Evolutionary conservation across 192 early-diverging fungal species (phyloP).

Genomic region (Rhizoclosmatium sp.): DNA sequence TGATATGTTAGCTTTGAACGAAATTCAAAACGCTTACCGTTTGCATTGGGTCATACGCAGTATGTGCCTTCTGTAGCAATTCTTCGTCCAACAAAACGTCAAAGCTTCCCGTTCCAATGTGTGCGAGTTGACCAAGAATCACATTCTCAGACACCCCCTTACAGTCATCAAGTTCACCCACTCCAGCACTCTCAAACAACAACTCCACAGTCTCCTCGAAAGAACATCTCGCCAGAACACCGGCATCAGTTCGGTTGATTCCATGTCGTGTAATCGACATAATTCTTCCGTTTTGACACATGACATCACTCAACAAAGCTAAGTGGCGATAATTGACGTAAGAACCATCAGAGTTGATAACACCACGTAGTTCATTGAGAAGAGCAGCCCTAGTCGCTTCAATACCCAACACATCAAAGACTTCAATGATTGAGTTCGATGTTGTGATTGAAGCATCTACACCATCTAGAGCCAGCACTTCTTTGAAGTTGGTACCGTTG

Average conservation of each 20-base stretch:
- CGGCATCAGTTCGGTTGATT: slow-evolving; percentile 95
- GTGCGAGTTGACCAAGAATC: slow-evolving; percentile 95
- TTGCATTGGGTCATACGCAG: slow-evolving; percentile 19
- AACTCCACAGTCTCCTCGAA: slow-evolving; percentile 99
- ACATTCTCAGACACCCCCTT: slow-evolving; percentile 97
- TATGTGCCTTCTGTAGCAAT: slow-evolving; percentile 75
- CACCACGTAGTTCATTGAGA: slow-evolving; percentile 87
- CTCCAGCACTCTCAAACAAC: slow-evolving; percentile 92
- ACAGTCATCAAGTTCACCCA: slow-evolving; percentile 93
- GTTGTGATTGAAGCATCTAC: slow-evolving; percentile 83
- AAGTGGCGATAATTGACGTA: slow-evolving; percentile 99
- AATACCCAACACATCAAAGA: slow-evolving; percentile 92
- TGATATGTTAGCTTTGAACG: no score
- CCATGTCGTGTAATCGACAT: slow-evolving; percentile 99
- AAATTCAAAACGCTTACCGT: background rate
- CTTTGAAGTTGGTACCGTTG: slow-evolving; percentile 89
- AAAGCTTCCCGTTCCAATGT: slow-evolving; percentile 93
- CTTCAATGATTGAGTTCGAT: slow-evolving; percentile 94
- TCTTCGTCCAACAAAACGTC: slow-evolving; percentile 94
- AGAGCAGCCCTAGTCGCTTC: slow-evolving; percentile 94
- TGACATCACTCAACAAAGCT: slow-evolving; percentile 93
- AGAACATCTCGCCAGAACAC: slow-evolving; percentile 92
- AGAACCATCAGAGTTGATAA: slow-evolving; percentile 94
- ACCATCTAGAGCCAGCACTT: slow-evolving; percentile 84
- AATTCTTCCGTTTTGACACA: slow-evolving; percentile 91